phyloP scores from a whole-genome alignment of 768 basidiomycete genomes.

The Mycena leptocephala region DNA sequence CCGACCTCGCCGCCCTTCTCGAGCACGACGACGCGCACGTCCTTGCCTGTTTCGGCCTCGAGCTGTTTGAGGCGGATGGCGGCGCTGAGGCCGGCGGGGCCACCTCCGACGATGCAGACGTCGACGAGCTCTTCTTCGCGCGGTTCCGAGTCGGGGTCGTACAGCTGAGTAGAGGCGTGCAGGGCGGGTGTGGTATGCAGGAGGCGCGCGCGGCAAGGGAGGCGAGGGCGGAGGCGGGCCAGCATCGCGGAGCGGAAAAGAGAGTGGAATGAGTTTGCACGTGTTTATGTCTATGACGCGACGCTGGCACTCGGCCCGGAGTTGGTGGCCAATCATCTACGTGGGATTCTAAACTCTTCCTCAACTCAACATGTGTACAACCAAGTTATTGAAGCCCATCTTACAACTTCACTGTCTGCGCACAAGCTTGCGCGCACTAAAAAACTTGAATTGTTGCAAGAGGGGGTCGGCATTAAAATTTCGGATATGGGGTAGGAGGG shows the following conservation, averaged over 20 bases:
- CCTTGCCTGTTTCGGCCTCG: conserved; percentile 82
- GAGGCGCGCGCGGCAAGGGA: not conserved
- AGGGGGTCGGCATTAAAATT: no score
- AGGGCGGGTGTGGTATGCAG: not conserved
- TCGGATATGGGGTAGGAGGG: no score
- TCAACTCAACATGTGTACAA: no score
- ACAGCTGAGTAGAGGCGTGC: conserved; percentile 6
- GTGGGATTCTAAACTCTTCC: no score
- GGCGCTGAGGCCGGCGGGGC: conserved; percentile 96
- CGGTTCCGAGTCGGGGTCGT: conserved; percentile 23
- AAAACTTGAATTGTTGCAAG: no score
- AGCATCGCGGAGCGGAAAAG: not conserved
- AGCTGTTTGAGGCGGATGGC: conserved; percentile 97
- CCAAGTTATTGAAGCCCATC: no score
- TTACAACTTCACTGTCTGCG: no score
- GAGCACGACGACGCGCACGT: conserved; percentile 92
- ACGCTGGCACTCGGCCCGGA: no score
- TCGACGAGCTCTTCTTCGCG: conserved; percentile 86
- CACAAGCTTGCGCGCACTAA: no score
- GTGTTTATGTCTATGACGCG: no score
- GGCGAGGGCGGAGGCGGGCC: not conserved
- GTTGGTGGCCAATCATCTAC: no score
- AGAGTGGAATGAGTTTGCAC: no score
- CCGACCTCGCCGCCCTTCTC: conserved; percentile 97
- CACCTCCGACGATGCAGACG: conserved; percentile 97